These are phyloP conservation scores for Tolypocladium paradoxum DNA, from an alignment of 2,329 filamentous ascomycete species.

Conservation along the genomic window DNA sequence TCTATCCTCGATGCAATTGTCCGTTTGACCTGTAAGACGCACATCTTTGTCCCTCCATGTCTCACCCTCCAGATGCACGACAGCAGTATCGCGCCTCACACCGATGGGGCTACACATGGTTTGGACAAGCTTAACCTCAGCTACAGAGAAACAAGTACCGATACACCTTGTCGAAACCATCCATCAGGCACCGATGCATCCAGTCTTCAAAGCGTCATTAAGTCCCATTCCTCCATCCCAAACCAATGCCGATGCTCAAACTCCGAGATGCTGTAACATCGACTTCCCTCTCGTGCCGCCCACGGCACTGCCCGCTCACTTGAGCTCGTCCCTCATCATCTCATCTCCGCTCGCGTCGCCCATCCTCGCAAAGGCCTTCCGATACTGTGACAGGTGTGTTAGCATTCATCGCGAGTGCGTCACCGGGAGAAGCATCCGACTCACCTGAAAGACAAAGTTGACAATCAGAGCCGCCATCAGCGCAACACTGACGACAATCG, in stretches of 20 bases:
- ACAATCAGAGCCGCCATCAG: conserved; percentile 68
- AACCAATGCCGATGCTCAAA: background rate
- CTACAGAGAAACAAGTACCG: too few species aligned
- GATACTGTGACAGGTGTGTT: conserved; percentile 15
- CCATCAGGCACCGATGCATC: background rate
- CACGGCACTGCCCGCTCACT: conserved; percentile 6
- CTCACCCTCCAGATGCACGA: too few species aligned
- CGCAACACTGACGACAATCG: conserved; percentile 70
- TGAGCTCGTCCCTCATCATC: conserved; percentile 18
- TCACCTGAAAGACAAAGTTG: conserved; percentile 82
- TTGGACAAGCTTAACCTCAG: too few species aligned
- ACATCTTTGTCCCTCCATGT: too few species aligned
- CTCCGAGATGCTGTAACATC: background rate
- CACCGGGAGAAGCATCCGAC: conserved; percentile 10
- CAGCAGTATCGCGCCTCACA: background rate
- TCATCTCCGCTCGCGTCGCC: conserved; percentile 7
- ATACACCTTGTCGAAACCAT: background rate
- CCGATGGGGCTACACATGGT: background rate
- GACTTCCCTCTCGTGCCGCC: background rate
- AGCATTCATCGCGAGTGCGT: background rate
- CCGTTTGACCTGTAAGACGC: background rate
- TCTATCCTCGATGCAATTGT: background rate
- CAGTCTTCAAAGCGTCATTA: background rate
- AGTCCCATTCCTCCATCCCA: background rate
- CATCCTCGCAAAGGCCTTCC: conserved; percentile 19